Base-by-base conservation (phyloP, 257 asterid species). In the Coffea canephora region DNA sequence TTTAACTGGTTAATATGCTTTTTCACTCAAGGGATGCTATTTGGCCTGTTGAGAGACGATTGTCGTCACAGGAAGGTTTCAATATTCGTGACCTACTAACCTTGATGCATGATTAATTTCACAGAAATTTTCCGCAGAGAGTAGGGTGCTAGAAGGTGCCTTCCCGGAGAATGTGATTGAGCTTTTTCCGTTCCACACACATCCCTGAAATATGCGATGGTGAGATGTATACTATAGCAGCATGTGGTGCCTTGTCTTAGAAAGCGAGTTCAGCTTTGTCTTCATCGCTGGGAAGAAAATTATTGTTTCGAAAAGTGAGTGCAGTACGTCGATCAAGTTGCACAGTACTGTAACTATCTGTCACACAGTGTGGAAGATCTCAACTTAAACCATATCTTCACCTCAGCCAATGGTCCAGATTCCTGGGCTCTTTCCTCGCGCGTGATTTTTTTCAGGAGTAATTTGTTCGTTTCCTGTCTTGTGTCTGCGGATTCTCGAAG, bases 401-500 rank as follows among this genome's bases (percentile, higher is more conserved):
- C 71, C 80, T 41, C 70, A 21, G 59, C 77, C 76, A 67, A 80
- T 80, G 55, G 59, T 80, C 71, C 27, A 54, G 82, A 55, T 31
- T 36, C 78, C 59, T 1, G 76, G 48, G 48, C 54, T 21, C 75
- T 34, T 74, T 46, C 18, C 21, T 31, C 59, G 62, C 27, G 85
- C 78, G 19, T 76, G 75, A 77, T 81, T 78, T 77, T 70, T 18
- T 46, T 25, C 54, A 62, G 31, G 31, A 31, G 31, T 49, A 25
- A 68, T 82, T 82, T 82, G 81, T 82, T 65, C 21, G 52, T 52
- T 82, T 65, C 71, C 55, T 82, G 81, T 81, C 71, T 46, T 46
- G 52, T 45, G 13, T 80, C 46, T 16, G 91, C 89, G 49, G 91
- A 91, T 68, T 84, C 49, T 72, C 19, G 36, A 72, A 46, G 77